Conservation (phyloP, 352 stramenopile genomes). For the Phytophthora kernoviae region DNA sequence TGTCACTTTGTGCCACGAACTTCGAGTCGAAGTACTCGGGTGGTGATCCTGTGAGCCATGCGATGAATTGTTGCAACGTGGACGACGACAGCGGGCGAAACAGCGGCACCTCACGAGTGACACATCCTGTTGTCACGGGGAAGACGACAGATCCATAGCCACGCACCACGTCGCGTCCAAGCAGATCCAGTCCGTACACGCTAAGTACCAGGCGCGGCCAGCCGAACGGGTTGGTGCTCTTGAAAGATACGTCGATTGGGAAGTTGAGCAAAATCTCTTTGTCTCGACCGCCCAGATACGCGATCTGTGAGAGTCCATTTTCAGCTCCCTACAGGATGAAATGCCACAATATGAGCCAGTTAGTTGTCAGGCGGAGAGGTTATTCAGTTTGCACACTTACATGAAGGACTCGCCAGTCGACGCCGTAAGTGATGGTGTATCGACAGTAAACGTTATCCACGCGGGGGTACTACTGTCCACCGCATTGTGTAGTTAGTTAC, state of each 20-base stretch:
- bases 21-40: slow-evolving; percentile 91
- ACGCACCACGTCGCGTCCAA: slow-evolving; percentile 90
- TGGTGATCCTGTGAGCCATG: slow-evolving; percentile 86
- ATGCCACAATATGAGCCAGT: not conserved
- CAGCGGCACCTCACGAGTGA: slow-evolving; percentile 77
- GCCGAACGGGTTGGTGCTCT: slow-evolving; percentile 94
- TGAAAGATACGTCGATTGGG: slow-evolving; percentile 96
- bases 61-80: slow-evolving; percentile 84
- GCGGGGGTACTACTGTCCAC: slow-evolving; percentile 67
- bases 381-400: slow-evolving; percentile 32
- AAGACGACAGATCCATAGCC: slow-evolving; percentile 93
- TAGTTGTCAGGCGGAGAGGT: not conserved
- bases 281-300: slow-evolving; percentile 57
- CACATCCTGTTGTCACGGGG: slow-evolving; percentile 63
- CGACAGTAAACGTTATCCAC: slow-evolving; percentile 92
- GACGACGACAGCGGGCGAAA: slow-evolving; percentile 91
- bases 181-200: slow-evolving; percentile 86
- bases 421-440: slow-evolving; percentile 91
- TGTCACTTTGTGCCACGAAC: slow-evolving; percentile 74
- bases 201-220: slow-evolving; percentile 94
- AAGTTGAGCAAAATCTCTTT: slow-evolving; percentile 94
- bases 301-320: slow-evolving; percentile 89
- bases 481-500: no score
- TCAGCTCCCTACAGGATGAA: slow-evolving; percentile 59
- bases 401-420: slow-evolving; percentile 92